Evolutionary conservation across 768 basidiomycete genomes (phyloP).

Genomic region (Lentinus brumalis): DNA sequence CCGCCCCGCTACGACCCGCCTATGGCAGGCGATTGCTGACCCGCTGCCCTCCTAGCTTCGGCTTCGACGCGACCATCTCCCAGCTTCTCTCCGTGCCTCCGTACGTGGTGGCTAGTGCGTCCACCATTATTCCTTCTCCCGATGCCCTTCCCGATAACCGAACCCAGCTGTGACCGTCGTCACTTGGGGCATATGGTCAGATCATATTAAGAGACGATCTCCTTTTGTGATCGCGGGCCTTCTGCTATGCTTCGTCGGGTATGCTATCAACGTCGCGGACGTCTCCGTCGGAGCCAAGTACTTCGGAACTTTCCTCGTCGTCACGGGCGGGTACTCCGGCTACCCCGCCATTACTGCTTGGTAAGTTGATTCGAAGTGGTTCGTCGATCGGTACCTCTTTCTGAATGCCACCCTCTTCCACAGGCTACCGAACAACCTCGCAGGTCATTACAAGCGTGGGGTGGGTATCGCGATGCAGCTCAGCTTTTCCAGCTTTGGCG

Average conservation of each 20-base stretch:
- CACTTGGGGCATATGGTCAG: conserved; percentile 58
- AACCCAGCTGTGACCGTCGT: conserved; percentile 31
- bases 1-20: too few species aligned
- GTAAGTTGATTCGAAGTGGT: conserved; percentile 23
- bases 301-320: conserved; percentile 71
- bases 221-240: conserved; percentile 60
- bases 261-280: conserved; percentile 62
- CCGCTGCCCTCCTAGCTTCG: conserved; percentile 45
- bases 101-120: too few species aligned
- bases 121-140: too few species aligned
- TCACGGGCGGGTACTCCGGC: conserved; percentile 58
- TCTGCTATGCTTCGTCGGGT: conserved; percentile 57
- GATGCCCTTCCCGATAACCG: conserved; percentile 45
- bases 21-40: too few species aligned
- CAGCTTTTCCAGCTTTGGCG: conserved; percentile 67
- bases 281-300: conserved; percentile 60
- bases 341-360: conserved; percentile 67
- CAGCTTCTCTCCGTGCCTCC: conserved; percentile 46
- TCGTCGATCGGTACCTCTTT: background rate
- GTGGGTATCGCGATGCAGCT: conserved; percentile 72
- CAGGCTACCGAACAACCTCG: conserved; percentile 58
- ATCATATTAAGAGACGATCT: conserved; percentile 53
- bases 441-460: conserved; percentile 71
- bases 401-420: background rate
- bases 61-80: conserved; percentile 54